Evolutionary conservation across 441 rosid genomes (phyloP).

Genomic region (Cnidoscolus chayamansa): DNA sequence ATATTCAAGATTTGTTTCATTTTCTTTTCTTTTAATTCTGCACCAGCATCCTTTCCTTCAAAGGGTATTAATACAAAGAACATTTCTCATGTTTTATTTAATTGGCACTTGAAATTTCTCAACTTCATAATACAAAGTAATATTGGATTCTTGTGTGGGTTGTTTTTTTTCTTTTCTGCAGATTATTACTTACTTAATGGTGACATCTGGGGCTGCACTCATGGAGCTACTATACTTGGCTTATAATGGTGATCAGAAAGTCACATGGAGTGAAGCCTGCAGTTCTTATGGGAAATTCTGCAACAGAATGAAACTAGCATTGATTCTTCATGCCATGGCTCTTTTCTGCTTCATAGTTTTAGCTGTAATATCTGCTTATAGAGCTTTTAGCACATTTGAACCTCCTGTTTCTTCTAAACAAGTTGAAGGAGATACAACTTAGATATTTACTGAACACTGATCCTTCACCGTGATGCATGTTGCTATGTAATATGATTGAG

Average conservation of each 20-base stretch:
- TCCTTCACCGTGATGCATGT: background rate
- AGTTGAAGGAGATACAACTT: slow-evolving; percentile 33
- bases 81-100: too few relatives aligned
- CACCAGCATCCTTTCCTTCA: too few relatives aligned
- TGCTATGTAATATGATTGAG: background rate
- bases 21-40: background rate
- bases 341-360: slow-evolving; percentile 55
- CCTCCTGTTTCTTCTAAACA: slow-evolving; percentile 57
- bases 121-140: too few relatives aligned
- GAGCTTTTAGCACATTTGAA: slow-evolving; percentile 63
- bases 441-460: background rate
- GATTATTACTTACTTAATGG: slow-evolving; percentile 74
- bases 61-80: too few relatives aligned
- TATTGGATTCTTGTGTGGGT: background rate
- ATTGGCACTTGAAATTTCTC: too few relatives aligned
- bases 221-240: slow-evolving; percentile 60
- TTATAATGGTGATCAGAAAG: slow-evolving; percentile 55
- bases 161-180: slow-evolving; percentile 25
- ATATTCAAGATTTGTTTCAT: background rate
- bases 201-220: slow-evolving; percentile 70
- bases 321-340: slow-evolving; percentile 56
- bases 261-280: slow-evolving; percentile 90
- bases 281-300: slow-evolving; percentile 59
- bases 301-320: slow-evolving; percentile 48
- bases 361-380: slow-evolving; percentile 68